phyloP scores from a whole-genome alignment of 2,329 filamentous ascomycete species.

The Madurella mycetomatis region DNA sequence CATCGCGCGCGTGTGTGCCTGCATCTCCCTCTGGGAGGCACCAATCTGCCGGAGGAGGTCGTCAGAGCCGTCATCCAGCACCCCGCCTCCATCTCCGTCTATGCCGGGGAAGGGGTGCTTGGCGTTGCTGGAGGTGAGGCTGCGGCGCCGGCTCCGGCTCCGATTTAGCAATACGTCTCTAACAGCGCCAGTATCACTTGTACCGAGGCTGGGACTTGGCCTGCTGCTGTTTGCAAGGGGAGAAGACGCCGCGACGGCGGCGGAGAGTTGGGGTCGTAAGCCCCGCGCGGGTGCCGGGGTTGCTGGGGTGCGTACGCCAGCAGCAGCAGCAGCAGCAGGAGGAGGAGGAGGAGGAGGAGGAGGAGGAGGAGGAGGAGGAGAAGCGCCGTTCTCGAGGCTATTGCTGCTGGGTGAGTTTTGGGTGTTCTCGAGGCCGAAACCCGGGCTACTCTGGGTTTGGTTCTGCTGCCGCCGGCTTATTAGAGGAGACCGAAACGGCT shows the following conservation, averaged over 20 bases:
- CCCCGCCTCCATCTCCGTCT: too few species aligned
- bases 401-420: not conserved
- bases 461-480: conserved; percentile 18
- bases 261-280: too few species aligned
- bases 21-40: conserved; percentile 12
- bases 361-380: not conserved
- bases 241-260: too few species aligned
- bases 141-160: too few species aligned
- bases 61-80: not conserved
- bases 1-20: conserved; percentile 13
- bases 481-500: conserved; percentile 66
- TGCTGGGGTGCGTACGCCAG: not conserved
- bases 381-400: not conserved
- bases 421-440: too few species aligned
- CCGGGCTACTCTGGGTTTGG: not conserved
- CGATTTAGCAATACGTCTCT: too few species aligned
- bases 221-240: too few species aligned
- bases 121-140: too few species aligned
- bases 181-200: too few species aligned
- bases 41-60: conserved; percentile 16
- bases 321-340: not conserved
- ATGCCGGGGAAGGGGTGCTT: too few species aligned
- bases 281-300: not conserved
- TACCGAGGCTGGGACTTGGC: too few species aligned
- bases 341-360: not conserved